Percentiles rank a stretch among this genome's conserved stretches.
These are phyloP conservation scores for Fusarium anthophilum DNA, from an alignment of 2,329 filamentous ascomycete genomes.

Conservation along the genomic window DNA sequence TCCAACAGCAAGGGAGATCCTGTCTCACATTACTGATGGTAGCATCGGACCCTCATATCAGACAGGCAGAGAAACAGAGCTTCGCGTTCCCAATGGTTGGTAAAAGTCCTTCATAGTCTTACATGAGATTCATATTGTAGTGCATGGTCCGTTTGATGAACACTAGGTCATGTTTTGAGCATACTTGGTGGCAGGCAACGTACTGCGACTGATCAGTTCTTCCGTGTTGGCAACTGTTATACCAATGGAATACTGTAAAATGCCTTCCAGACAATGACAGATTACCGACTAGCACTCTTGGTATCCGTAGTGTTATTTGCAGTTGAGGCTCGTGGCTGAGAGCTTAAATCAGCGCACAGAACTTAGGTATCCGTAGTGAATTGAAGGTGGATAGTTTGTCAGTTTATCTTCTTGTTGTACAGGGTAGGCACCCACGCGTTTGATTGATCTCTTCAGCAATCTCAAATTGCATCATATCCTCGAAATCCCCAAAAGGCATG, in stretches of 20 bases:
- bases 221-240: conserved; percentile 64
- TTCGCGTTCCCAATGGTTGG: conserved; percentile 61
- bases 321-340: too few relatives aligned
- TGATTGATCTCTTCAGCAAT: too few relatives aligned
- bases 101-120: conserved; percentile 67
- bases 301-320: conserved; percentile 55
- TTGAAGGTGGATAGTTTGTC: background rate
- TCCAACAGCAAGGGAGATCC: conserved; percentile 50
- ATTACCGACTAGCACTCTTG: conserved; percentile 58
- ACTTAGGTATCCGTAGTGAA: conserved; percentile 58
- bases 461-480: background rate
- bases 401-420: background rate
- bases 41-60: conserved; percentile 69
- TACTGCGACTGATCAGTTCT: conserved; percentile 72
- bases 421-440: background rate
- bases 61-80: conserved; percentile 70
- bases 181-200: conserved; percentile 68
- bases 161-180: conserved; percentile 70
- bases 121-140: conserved; percentile 66
- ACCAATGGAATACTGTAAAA: conserved; percentile 62
- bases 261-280: conserved; percentile 67
- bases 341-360: too few relatives aligned
- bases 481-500: background rate
- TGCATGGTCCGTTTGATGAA: conserved; percentile 73
- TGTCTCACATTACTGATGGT: conserved; percentile 55